Evolutionary conservation across 495 filamentous ascomycete genomes (phyloP), one percentile per base, ranked within the genome.

Genomic region (Neurospora hispaniola): DNA sequence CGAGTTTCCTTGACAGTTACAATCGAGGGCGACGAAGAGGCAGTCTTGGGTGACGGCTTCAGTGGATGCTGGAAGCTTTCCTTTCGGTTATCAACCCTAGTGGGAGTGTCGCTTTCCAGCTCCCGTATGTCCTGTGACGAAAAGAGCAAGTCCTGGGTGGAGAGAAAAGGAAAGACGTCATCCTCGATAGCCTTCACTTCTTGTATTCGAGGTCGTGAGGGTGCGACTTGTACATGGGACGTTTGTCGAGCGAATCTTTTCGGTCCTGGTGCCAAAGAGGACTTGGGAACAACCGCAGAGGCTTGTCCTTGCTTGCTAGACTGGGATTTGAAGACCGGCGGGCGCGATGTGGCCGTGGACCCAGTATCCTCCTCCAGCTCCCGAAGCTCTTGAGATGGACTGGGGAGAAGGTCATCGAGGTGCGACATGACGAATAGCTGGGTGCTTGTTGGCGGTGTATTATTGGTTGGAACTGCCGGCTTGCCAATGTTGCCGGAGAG

Each of bases 51-150:
- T 9, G 27, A 8, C 35, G 23, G 31, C 0, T 66, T 66, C 54
- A 14, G 18, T 35, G 54, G 14, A 16, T 27, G 54, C 3, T 38
- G 2, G 7, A 66, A 18, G 14, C 6, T 7, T 1, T 66, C 54
- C 7, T 35, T 66, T 66, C 27, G 6, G 14, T 4, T 66, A 2
- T 68, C 8, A 35, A n/a, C 43, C 75, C 75, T 72, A 59, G 41
- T 71, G 66, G 75, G 20, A 54, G 75, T 72, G 20, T 71, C 46
- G 46, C 74, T 73, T 44, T 81, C 81, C 20, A 87, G 74, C 31
- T 87, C 85, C 40, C 77, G 79, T 5, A 86, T 69, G 35, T 87
- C 85, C 74, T 86, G 84, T 1, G 85, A 85, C 0, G 84, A 86
- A 12, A 86, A 71, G 1, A 78, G 54, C 0, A 84, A 70, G 73